Percentiles rank a stretch among this genome's conserved stretches.
These are phyloP conservation scores for Podila epicladia DNA, from an alignment of 192 early-diverging fungal species.

Conservation along the genomic window DNA sequence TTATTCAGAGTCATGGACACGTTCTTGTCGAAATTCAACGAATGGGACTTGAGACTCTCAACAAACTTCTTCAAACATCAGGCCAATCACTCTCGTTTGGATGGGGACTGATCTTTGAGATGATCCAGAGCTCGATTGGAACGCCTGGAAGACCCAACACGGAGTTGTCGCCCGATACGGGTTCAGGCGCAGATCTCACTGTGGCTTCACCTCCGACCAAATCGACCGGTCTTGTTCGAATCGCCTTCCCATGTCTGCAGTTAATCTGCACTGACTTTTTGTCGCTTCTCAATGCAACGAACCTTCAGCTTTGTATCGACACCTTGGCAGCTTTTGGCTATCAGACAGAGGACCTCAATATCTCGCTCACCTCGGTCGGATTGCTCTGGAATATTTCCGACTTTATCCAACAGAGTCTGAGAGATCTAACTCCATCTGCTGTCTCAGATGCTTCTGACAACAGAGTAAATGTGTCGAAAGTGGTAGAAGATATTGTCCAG, in stretches of 20 bases:
- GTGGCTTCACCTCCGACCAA: conserved; percentile 14
- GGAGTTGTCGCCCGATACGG: neutral
- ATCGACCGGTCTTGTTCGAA: conserved; percentile 65
- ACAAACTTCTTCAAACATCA: conserved; percentile 89
- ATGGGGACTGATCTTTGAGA: conserved; percentile 93
- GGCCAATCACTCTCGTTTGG: conserved; percentile 87
- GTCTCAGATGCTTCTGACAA: neutral
- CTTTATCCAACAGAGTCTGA: conserved; percentile 81
- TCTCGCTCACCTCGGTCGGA: conserved; percentile 91
- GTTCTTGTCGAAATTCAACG: conserved; percentile 79
- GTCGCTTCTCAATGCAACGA: conserved; percentile 75
- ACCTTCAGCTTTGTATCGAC: conserved; percentile 84
- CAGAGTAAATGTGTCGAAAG: neutral
- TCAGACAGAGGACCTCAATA: conserved; percentile 92
- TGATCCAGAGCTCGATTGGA: conserved; percentile 70
- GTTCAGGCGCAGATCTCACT: conserved; percentile 2
- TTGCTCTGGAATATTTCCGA: conserved; percentile 94
- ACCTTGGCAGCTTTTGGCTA: conserved; percentile 82
- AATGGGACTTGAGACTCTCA: conserved; percentile 87
- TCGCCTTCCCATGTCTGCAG: conserved; percentile 93
- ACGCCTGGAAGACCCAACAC: conserved; percentile 14
- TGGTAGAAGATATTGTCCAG: conserved; percentile 44
- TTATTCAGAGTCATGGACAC: conserved; percentile 57
- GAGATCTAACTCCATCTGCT: conserved; percentile 45
- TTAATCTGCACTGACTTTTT: conserved; percentile 97